Evolutionary conservation across 345 rosid genomes (phyloP).

Genomic region (Eucalyptus marginata): DNA sequence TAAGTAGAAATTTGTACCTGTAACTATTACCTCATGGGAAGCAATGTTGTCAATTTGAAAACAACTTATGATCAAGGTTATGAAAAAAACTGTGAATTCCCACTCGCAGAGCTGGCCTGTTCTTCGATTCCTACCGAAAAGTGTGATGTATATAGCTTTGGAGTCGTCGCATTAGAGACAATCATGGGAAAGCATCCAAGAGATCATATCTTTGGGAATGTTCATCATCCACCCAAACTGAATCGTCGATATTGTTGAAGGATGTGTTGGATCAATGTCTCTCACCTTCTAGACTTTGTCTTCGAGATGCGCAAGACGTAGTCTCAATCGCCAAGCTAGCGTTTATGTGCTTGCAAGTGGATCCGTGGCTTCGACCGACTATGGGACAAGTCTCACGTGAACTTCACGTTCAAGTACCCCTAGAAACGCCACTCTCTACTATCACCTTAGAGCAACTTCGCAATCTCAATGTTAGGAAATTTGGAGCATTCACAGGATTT

Average conservation of each 20-base stretch:
- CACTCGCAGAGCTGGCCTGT: too few species aligned
- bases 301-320: background rate
- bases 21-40: background rate
- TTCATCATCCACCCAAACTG: background rate
- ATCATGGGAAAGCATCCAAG: background rate
- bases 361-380: background rate
- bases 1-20: background rate
- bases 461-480: background rate
- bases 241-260: background rate
- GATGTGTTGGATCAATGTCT: background rate
- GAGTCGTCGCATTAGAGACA: background rate
- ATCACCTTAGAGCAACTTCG: background rate
- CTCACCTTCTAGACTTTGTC: background rate
- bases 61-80: fast-evolving
- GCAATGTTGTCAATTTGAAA: background rate
- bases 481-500: background rate
- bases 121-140: too few species aligned
- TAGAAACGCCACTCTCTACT: background rate
- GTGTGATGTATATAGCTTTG: too few species aligned
- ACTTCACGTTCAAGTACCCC: background rate
- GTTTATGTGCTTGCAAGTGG: background rate
- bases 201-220: background rate
- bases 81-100: too few species aligned
- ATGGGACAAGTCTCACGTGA: background rate
- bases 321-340: background rate